Evolutionary conservation across 2,329 filamentous ascomycete genomes (phyloP).

Genomic region (Paramyrothecium sp.): DNA sequence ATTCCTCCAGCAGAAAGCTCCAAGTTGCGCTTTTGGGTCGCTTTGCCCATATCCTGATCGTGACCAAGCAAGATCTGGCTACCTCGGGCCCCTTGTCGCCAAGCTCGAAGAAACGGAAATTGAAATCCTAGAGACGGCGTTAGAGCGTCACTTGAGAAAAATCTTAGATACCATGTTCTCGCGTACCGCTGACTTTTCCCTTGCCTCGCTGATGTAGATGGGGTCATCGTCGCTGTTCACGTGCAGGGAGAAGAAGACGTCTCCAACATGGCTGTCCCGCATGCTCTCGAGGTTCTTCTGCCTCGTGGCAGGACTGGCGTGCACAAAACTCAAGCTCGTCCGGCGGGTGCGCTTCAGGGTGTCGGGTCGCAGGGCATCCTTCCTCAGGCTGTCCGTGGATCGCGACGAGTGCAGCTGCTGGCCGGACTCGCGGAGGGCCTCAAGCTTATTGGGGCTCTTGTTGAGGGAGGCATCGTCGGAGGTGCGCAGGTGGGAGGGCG

Average conservation of each 20-base stretch:
- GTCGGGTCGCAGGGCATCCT: conserved; percentile 32
- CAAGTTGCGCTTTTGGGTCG: conserved; percentile 49
- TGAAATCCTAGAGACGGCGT: conserved; percentile 63
- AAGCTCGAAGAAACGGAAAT: conserved; percentile 82
- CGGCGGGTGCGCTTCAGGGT: conserved; percentile 37
- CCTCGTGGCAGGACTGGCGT: conserved; percentile 46
- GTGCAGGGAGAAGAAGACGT: conserved; percentile 87
- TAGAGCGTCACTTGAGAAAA: conserved; percentile 5
- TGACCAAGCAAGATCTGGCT: conserved; percentile 64
- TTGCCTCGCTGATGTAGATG: conserved; percentile 85
- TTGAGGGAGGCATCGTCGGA: conserved; percentile 79
- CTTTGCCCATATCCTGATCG: conserved; percentile 73
- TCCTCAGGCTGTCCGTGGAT: conserved; percentile 52
- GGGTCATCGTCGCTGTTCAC: conserved; percentile 64
- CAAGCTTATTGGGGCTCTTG: conserved; percentile 66
- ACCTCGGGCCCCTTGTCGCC: conserved; percentile 59
- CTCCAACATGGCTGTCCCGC: conserved; percentile 70
- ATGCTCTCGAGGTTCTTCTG: conserved; percentile 77
- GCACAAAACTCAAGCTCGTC: conserved; percentile 48
- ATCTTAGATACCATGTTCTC: background rate
- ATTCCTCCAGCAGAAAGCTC: conserved; percentile 68
- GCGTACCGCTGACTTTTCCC: conserved; percentile 68
- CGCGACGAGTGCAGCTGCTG: conserved; percentile 53
- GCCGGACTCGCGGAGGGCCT: conserved; percentile 43
- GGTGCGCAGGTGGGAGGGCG: conserved; percentile 56